Evolutionary conservation across 1,284 basidiomycete species (phyloP).

Genomic region (Ceratobasidium sp.): DNA sequence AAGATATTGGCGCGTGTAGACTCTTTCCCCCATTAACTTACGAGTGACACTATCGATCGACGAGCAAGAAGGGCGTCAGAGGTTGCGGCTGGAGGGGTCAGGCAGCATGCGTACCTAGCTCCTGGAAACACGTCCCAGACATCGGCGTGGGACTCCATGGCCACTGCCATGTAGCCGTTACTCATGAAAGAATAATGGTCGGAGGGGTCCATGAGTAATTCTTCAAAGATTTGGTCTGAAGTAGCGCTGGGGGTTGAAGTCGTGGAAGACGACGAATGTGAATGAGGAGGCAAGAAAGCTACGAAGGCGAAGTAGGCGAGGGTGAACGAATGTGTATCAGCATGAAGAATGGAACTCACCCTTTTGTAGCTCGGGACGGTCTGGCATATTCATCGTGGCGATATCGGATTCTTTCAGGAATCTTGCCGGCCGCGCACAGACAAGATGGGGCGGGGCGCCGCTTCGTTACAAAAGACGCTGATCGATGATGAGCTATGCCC

Average conservation of each 20-base stretch:
- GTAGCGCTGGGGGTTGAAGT: neutral
- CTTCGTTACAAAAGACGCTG: no score
- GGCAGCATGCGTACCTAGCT: conserved; percentile 15
- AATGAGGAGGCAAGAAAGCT: conserved; percentile 37
- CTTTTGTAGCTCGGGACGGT: conserved; percentile 34
- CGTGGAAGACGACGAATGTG: conserved; percentile 1
- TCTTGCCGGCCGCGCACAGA: neutral
- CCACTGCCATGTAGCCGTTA: conserved; percentile 26
- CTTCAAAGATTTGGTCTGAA: conserved; percentile 6
- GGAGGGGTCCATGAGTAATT: conserved; percentile 30
- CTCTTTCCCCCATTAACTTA: conserved; percentile 25
- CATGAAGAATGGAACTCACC: conserved; percentile 6
- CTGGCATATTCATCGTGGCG: conserved; percentile 14
- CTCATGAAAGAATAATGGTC: conserved; percentile 33
- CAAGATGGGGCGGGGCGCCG: conserved; percentile 5
- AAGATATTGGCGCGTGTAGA: neutral
- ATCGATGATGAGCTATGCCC: no score
- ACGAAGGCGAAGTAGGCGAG: neutral
- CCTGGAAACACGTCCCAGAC: conserved; percentile 42
- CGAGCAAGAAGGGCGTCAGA: neutral
- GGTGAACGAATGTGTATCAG: neutral
- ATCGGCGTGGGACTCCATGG: conserved; percentile 41
- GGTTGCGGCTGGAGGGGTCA: neutral
- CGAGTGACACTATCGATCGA: conserved; percentile 30
- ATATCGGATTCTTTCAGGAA: neutral